phyloP scores from a whole-genome alignment of 2,329 filamentous ascomycete genomes.

The Rhinocladiella mackenziei region DNA sequence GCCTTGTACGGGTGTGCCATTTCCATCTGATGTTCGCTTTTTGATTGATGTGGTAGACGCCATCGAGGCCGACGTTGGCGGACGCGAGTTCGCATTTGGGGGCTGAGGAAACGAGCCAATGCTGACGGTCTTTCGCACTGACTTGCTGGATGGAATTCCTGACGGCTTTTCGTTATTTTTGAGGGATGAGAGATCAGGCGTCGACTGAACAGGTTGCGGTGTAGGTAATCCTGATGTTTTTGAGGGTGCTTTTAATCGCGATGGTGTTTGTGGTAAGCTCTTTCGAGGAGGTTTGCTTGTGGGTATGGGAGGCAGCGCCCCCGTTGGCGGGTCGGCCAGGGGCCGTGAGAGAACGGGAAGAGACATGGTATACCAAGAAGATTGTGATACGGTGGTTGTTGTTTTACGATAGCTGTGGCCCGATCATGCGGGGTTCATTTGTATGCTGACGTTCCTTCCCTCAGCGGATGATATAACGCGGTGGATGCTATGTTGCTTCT shows the following conservation, averaged over 20 bases:
- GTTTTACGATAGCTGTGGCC: conserved; percentile 4
- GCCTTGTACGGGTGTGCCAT: conserved; percentile 32
- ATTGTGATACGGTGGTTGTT: conserved; percentile 3
- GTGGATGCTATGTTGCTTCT: conserved; percentile 1
- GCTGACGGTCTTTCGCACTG: conserved; percentile 81
- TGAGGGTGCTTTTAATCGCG: conserved; percentile 41
- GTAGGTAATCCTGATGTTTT: conserved; percentile 47
- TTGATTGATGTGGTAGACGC: conserved; percentile 35
- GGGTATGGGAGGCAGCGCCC: conserved; percentile 70
- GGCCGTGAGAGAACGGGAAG: conserved; percentile 46
- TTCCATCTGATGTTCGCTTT: conserved; percentile 45
- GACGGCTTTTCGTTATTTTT: conserved; percentile 51
- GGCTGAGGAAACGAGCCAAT: conserved; percentile 93
- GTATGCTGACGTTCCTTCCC: not conserved
- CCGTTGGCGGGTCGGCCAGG: conserved; percentile 63
- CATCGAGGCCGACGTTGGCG: conserved; percentile 55
- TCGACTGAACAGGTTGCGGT: conserved; percentile 48
- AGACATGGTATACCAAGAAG: conserved; percentile 17
- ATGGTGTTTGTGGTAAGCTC: conserved; percentile 47
- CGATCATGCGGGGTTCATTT: conserved; percentile 11
- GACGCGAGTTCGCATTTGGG: conserved; percentile 62
- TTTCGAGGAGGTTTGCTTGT: conserved; percentile 65
- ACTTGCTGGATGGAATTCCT: conserved; percentile 54
- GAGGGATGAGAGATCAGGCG: conserved; percentile 54
- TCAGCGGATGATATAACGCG: not conserved